Evolutionary conservation across 495 filamentous ascomycete species (phyloP).

Genomic region (Penicillium manginii): DNA sequence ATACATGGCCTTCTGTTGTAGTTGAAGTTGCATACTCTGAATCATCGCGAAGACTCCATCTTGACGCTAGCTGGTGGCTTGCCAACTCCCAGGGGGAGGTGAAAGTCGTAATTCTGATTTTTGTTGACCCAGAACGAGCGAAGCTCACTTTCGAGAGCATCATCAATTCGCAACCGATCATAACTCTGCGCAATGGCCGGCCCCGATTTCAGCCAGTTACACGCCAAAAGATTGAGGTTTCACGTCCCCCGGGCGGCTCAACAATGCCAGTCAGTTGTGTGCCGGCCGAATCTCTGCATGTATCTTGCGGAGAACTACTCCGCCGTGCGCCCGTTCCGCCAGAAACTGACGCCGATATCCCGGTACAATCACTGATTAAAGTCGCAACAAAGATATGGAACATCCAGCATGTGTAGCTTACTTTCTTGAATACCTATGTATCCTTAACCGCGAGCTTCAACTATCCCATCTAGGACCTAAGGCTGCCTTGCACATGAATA

Average conservation of each 20-base stretch:
- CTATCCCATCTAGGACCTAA: no score
- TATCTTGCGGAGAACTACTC: conserved; percentile 5
- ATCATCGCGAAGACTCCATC: conserved; percentile 7
- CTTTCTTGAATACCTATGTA: conserved; percentile 3
- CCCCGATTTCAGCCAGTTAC: conserved; percentile 1
- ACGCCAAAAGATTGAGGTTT: conserved; percentile 4
- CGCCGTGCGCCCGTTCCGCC: conserved; percentile 7
- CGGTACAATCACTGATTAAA: conserved; percentile 3
- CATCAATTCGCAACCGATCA: conserved; percentile 3
- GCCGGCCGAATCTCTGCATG: neutral
- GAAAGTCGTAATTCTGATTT: conserved; percentile 7
- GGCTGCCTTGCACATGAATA: no score
- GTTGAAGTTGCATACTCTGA: conserved; percentile 6
- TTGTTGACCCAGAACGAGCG: conserved; percentile 1
- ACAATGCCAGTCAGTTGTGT: conserved; percentile 3
- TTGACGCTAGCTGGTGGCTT: conserved; percentile 3
- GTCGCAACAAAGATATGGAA: conserved; percentile 6
- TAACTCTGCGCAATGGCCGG: neutral
- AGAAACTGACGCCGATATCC: conserved; percentile 9
- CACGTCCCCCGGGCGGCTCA: conserved; percentile 4
- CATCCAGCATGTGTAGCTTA: conserved; percentile 4
- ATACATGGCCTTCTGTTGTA: conserved; percentile 9
- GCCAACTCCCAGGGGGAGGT: conserved; percentile 2
- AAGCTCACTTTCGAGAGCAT: conserved; percentile 3
- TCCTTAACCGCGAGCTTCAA: no score